Conservation (phyloP, 768 basidiomycete species). For the Chlorophyllum brunneum region DNA sequence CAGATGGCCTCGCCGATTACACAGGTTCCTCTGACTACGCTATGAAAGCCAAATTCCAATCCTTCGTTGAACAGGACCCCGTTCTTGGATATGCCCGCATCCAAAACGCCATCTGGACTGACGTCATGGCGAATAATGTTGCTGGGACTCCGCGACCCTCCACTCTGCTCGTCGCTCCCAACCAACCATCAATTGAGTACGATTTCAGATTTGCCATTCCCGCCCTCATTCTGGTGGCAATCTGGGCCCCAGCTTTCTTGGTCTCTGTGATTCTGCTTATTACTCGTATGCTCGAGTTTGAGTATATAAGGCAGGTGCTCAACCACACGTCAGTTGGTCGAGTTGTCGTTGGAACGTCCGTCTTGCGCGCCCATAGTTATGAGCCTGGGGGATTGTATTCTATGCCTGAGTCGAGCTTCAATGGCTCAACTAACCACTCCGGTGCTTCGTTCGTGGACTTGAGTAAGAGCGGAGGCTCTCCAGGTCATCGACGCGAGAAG, state of each 20-base stretch:
- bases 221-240: neutral
- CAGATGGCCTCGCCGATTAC: neutral
- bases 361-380: no score
- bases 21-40: neutral
- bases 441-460: no score
- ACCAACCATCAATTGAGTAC: neutral
- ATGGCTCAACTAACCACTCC: no score
- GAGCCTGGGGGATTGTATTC: no score
- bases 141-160: neutral
- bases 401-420: no score
- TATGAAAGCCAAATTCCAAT: neutral
- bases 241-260: conserved; percentile 1
- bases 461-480: no score
- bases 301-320: neutral
- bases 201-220: conserved; percentile 6
- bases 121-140: conserved; percentile 3
- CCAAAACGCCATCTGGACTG: neutral
- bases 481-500: no score
- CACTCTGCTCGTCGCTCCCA: neutral
- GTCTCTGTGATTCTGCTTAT: neutral
- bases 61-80: neutral
- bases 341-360: no score
- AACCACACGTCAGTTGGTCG: no score
- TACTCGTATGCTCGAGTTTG: neutral
- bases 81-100: neutral